Evolutionary conservation across 139 green algal genomes (phyloP), one percentile per base, ranked within the genome.

Genomic region (Coccomyxa sp.): DNA sequence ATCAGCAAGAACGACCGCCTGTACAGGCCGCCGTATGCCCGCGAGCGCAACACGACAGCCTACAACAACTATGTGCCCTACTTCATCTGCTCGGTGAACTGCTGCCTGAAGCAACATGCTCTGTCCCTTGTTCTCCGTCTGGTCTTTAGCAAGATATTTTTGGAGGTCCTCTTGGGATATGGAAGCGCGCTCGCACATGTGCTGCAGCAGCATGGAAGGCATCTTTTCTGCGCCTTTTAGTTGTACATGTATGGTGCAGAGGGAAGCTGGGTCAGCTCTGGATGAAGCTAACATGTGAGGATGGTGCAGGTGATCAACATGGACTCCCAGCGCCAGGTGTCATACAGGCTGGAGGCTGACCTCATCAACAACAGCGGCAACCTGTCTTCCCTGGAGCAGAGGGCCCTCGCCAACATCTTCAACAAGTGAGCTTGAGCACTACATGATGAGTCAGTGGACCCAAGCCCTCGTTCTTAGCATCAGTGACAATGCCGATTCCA

Each of bases 371-470:
- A 64, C 40, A 14, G 7, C 44, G 58, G 58, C 8, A 22, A 41
- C 29, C 74, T 78, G 74, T 12, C 18, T 0, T 2, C 74, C 44
- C 7, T 27, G 40, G 40, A 78, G 41, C 74, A 78, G 12, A 16
- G 36, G 27, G 74, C 74, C 14, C 74, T 78, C 18, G 44, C 44
- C 40, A 50, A 37, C 40, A 69, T 78, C 40, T 78, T 70, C 74
- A 39, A n/a, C 29, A 70, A 40, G 74, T 78, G 64, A 18, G 64
- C 44, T 16, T 58, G 12, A n/a, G n/a, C n/a, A n/a, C n/a, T n/a
- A n/a, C n/a, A n/a, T n/a, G n/a, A n/a, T n/a, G n/a, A n/a, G n/a
- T n/a, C n/a, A n/a, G n/a, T n/a, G n/a, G n/a, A n/a, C n/a, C n/a
- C n/a, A n/a, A n/a, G n/a, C n/a, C n/a, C n/a, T n/a, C n/a, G n/a